A percentile compares a stretch with the other conserved stretches of the same genome.
These are phyloP conservation scores for Udeniomyces megalosporus DNA, from an alignment of 768 basidiomycete species.

Conservation along the genomic window DNA sequence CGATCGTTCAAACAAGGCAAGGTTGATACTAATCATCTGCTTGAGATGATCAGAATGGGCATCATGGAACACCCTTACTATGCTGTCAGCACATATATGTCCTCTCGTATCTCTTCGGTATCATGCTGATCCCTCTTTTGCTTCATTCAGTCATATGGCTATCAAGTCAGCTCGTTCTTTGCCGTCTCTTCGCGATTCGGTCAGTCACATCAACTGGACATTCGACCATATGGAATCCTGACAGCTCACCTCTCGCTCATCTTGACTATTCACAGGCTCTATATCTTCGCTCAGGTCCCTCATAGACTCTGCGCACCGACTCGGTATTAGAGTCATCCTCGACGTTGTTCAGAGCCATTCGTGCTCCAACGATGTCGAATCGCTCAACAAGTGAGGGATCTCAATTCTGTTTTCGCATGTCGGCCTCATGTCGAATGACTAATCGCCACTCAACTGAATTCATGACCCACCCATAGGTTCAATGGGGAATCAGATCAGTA, in stretches of 20 bases:
- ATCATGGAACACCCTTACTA: slow-evolving; percentile 16
- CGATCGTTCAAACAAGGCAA: neutral
- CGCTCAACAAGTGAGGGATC: slow-evolving; percentile 1
- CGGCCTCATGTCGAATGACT: no score
- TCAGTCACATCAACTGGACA: neutral
- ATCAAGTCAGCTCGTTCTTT: slow-evolving; percentile 14
- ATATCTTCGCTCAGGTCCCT: slow-evolving; percentile 2
- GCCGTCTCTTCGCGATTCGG: slow-evolving; percentile 15
- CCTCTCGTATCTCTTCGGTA: neutral
- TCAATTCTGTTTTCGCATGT: no score
- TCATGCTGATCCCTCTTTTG: neutral
- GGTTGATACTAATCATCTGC: neutral
- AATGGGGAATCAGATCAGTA: slow-evolving; percentile 10
- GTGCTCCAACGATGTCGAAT: slow-evolving; percentile 10
- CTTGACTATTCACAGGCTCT: neutral
- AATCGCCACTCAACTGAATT: no score
- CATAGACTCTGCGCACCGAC: slow-evolving; percentile 9
- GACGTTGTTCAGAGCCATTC: slow-evolving; percentile 16
- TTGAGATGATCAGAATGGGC: slow-evolving; percentile 3
- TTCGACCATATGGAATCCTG: neutral
- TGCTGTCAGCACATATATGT: neutral
- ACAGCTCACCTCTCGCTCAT: neutral
- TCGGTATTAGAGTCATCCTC: slow-evolving; percentile 10
- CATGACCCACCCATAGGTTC: no score
- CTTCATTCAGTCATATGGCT: slow-evolving; percentile 6